A percentile compares a stretch with the other conserved stretches of the same genome.
Conservation (phyloP, 2,329 filamentous ascomycete species). For the Botrytis byssoidea region DNA sequence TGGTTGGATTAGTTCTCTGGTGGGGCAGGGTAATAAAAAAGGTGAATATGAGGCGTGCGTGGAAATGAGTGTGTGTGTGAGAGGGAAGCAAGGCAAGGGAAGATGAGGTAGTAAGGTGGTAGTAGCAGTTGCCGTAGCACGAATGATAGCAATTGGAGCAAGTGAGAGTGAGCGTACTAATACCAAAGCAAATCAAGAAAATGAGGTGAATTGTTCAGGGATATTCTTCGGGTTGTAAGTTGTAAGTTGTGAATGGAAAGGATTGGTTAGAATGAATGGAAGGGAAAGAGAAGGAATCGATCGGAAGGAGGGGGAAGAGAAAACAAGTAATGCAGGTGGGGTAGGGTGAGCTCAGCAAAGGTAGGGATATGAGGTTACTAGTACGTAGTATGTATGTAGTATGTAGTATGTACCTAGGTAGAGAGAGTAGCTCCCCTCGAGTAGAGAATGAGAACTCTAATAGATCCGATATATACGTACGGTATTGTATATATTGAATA, state of each 20-base stretch:
- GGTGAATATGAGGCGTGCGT: conserved; percentile 14
- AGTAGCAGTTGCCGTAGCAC: background rate
- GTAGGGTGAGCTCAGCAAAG: background rate
- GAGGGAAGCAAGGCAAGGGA: background rate
- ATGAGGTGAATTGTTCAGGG: background rate
- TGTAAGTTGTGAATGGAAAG: background rate
- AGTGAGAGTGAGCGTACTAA: background rate
- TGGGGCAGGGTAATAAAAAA: conserved; percentile 5
- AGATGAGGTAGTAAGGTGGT: background rate
- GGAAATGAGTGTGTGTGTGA: background rate
- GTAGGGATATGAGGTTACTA: background rate
- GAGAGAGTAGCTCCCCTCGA: background rate
- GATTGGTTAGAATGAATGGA: background rate
- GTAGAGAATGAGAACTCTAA: too few relatives aligned
- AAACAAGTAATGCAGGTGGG: conserved; percentile 1
- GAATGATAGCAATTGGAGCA: background rate
- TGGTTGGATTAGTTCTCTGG: conserved; percentile 3
- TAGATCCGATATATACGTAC: background rate
- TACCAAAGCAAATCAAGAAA: background rate
- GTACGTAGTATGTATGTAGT: too few relatives aligned
- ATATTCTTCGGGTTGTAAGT: background rate
- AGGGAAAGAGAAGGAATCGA: conserved; percentile 16
- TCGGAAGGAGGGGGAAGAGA: conserved; percentile 10
- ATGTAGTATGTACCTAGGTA: background rate
- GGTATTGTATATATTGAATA: too few relatives aligned